Conservation (phyloP, 2,329 filamentous ascomycete species). For the Trichoderma lentiforme region DNA sequence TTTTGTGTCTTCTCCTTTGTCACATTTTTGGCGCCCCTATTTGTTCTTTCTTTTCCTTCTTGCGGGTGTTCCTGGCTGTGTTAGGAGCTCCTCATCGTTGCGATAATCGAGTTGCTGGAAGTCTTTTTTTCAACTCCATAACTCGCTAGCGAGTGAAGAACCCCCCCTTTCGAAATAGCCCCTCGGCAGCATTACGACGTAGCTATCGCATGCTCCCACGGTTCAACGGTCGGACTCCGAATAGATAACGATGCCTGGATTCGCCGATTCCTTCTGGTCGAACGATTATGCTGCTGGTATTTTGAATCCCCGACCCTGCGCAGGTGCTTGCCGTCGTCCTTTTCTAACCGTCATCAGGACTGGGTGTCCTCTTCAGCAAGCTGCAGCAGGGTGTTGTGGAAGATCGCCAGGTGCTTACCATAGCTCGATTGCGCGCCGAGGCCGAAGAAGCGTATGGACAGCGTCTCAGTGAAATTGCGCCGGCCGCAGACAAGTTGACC, state of each 20-base stretch:
- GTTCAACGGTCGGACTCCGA: not conserved
- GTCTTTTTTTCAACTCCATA: not conserved
- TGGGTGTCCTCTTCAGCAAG: slow-evolving; percentile 93
- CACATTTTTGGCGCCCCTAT: not conserved
- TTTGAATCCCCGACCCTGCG: slow-evolving; percentile 25
- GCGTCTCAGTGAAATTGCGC: slow-evolving; percentile 75
- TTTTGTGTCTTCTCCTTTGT: not conserved
- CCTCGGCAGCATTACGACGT: not conserved
- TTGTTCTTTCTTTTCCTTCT: not conserved
- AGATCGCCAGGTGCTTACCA: slow-evolving; percentile 87
- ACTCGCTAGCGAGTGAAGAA: slow-evolving; percentile 1
- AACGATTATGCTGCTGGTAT: slow-evolving; percentile 91
- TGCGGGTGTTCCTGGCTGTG: not conserved
- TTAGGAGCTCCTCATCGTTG: not conserved
- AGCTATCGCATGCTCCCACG: not conserved
- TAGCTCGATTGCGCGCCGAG: slow-evolving; percentile 91
- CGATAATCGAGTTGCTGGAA: not conserved
- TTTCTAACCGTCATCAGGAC: slow-evolving; percentile 46
- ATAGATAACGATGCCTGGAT: slow-evolving; percentile 67
- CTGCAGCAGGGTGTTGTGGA: slow-evolving; percentile 94
- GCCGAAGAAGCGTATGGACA: slow-evolving; percentile 88
- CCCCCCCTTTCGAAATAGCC: not conserved
- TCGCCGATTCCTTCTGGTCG: slow-evolving; percentile 97
- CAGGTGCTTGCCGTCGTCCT: not conserved
- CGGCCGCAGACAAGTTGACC: slow-evolving; percentile 74